Conservation (phyloP, 2,329 filamentous ascomycete species). For the Chaetomium sp. region DNA sequence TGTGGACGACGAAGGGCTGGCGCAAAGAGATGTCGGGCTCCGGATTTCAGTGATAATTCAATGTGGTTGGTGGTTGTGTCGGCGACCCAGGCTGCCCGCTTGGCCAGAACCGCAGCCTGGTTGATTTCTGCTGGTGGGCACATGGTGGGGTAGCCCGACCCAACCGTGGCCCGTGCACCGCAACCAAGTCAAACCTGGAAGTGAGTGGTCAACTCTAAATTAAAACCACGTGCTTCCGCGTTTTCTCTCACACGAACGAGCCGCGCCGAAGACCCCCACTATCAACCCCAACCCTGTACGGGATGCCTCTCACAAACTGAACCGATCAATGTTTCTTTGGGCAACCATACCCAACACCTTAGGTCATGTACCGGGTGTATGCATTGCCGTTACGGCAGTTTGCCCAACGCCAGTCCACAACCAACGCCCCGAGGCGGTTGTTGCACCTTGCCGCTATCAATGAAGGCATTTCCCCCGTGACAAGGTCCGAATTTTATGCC, state of each 20-base stretch:
- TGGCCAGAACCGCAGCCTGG: background rate
- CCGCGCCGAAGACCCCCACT: too few relatives aligned
- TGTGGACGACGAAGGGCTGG: background rate
- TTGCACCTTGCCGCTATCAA: background rate
- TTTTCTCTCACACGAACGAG: too few relatives aligned
- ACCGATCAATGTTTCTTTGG: too few relatives aligned
- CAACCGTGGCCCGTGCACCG: conserved; percentile 1
- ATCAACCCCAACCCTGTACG: too few relatives aligned
- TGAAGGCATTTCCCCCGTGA: background rate
- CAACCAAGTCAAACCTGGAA: too few relatives aligned
- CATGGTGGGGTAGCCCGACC: background rate
- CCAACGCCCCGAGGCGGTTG: background rate
- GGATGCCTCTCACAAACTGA: too few relatives aligned
- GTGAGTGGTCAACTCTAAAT: too few relatives aligned
- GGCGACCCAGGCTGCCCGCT: background rate
- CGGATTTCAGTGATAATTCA: conserved; percentile 1
- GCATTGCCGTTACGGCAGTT: background rate
- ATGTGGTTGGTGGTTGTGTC: conserved; percentile 1
- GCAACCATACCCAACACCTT: too few relatives aligned
- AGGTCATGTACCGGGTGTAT: too few relatives aligned
- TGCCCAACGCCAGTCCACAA: background rate
- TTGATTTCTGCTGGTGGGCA: conserved; percentile 9
- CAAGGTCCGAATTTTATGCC: conserved; percentile 40
- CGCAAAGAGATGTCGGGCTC: background rate
- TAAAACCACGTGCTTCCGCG: too few relatives aligned